Conservation (phyloP, 148 eudicot species). For the Heliamphora exappendiculata region DNA sequence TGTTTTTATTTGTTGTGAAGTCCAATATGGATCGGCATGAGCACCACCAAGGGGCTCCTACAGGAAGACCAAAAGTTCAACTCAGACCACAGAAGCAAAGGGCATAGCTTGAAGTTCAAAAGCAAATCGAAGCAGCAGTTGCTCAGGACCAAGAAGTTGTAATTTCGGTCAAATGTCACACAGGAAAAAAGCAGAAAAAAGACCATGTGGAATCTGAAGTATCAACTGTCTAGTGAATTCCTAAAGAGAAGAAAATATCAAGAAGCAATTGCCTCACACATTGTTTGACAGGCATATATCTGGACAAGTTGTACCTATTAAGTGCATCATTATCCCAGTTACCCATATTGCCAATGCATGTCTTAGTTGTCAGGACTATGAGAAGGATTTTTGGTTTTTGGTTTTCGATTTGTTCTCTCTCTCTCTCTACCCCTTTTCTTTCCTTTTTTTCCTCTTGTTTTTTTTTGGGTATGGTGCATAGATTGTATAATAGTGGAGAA, state of each 20-base stretch:
- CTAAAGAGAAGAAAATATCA: not conserved
- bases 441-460: too few species aligned
- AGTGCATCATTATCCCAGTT: not conserved
- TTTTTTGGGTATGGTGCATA: too few species aligned
- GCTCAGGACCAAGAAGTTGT: not conserved
- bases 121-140: not conserved
- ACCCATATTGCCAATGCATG: not conserved
- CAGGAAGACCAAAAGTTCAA: slow-evolving; percentile 7
- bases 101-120: not conserved
- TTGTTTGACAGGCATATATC: not conserved
- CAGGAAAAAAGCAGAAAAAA: not conserved
- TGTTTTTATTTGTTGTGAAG: slow-evolving; percentile 66
- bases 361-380: not conserved
- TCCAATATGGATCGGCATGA: slow-evolving; percentile 82
- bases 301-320: not conserved
- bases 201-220: not conserved
- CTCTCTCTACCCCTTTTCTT: too few species aligned
- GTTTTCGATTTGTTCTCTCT: too few species aligned
- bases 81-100: not conserved
- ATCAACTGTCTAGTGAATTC: not conserved
- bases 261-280: not conserved
- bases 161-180: not conserved
- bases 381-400: not conserved
- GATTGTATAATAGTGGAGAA: not conserved
- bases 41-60: slow-evolving; percentile 97